phyloP scores from a whole-genome alignment of 163 green algal genomes.

The Chlamydomonas reinhardtii region DNA sequence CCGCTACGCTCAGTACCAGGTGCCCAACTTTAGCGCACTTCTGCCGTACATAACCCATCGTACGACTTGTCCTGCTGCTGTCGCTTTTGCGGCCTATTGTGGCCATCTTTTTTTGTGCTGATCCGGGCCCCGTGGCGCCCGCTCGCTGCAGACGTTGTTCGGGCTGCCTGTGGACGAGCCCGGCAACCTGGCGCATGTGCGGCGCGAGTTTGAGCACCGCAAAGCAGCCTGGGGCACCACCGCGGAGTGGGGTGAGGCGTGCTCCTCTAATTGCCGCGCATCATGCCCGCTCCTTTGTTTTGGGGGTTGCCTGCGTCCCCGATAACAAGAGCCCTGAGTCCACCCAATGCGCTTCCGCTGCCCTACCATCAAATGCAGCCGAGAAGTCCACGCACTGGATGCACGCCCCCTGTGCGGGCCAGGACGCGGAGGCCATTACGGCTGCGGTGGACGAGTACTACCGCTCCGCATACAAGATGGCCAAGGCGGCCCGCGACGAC shows the following conservation, averaged over 20 bases:
- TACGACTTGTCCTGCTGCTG: too few species aligned
- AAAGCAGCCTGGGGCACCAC: slow-evolving; percentile 48
- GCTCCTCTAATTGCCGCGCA: too few species aligned
- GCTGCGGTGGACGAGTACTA: slow-evolving; percentile 43
- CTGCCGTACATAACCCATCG: too few species aligned
- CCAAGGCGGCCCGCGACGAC: slow-evolving; percentile 70
- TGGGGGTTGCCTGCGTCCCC: too few species aligned
- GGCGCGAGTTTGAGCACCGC: slow-evolving; percentile 58
- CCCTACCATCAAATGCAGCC: neutral
- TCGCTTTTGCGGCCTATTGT: neutral
- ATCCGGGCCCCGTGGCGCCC: neutral
- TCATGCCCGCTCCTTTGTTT: too few species aligned
- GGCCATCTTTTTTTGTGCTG: too few species aligned
- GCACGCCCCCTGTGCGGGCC: neutral
- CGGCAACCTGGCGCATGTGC: slow-evolving; percentile 50
- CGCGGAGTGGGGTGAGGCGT: slow-evolving; percentile 35
- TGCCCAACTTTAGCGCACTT: too few species aligned
- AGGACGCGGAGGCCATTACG: slow-evolving; percentile 12
- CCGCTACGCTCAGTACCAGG: slow-evolving; percentile 40
- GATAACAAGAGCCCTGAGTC: too few species aligned
- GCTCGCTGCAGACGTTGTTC: slow-evolving; percentile 12
- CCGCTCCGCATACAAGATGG: slow-evolving; percentile 79
- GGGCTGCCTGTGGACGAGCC: slow-evolving; percentile 46
- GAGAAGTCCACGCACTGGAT: slow-evolving; percentile 3
- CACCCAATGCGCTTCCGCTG: too few species aligned